phyloP scores from a whole-genome alignment of 2,329 filamentous ascomycete genomes.

The Exophiala alcalophila region DNA sequence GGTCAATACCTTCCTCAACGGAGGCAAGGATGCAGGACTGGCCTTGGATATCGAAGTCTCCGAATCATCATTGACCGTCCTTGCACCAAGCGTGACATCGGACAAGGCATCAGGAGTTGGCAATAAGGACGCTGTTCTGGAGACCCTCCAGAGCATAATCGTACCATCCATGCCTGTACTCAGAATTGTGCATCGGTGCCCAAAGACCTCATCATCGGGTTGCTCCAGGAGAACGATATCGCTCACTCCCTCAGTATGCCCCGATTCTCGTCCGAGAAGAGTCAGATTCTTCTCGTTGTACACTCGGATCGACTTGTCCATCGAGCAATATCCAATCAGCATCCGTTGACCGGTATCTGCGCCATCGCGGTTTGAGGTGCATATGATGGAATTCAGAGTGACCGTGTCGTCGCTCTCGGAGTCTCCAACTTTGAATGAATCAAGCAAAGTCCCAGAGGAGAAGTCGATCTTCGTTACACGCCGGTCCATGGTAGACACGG shows the following conservation, averaged over 20 bases:
- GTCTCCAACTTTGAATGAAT: constrained; percentile 79
- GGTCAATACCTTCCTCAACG: constrained; percentile 80
- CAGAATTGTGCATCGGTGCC: constrained; percentile 52
- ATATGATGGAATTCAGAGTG: constrained; percentile 73
- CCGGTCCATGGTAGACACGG: constrained; percentile 62
- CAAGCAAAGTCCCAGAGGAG: constrained; percentile 64
- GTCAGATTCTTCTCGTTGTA: constrained; percentile 76
- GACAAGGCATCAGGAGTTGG: constrained; percentile 34
- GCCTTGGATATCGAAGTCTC: constrained; percentile 47
- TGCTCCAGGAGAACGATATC: constrained; percentile 69
- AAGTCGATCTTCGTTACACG: constrained; percentile 61
- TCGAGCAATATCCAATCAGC: constrained; percentile 84
- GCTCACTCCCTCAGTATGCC: constrained; percentile 90
- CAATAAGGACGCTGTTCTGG: constrained; percentile 35
- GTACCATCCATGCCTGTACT: constrained; percentile 77
- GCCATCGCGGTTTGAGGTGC: constrained; percentile 46
- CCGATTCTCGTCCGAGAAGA: constrained; percentile 86
- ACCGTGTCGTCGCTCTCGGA: constrained; percentile 76
- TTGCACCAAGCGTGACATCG: constrained; percentile 31
- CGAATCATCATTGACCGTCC: constrained; percentile 34
- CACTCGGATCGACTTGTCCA: constrained; percentile 89
- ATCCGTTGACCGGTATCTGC: constrained; percentile 51
- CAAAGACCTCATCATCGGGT: constrained; percentile 50
- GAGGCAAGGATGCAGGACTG: constrained; percentile 60
- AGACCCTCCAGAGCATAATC: constrained; percentile 71